Percentiles rank a stretch among this genome's conserved stretches.
These are phyloP conservation scores for Filobasidium wieringae DNA, from an alignment of 768 basidiomycete genomes.

Conservation along the genomic window DNA sequence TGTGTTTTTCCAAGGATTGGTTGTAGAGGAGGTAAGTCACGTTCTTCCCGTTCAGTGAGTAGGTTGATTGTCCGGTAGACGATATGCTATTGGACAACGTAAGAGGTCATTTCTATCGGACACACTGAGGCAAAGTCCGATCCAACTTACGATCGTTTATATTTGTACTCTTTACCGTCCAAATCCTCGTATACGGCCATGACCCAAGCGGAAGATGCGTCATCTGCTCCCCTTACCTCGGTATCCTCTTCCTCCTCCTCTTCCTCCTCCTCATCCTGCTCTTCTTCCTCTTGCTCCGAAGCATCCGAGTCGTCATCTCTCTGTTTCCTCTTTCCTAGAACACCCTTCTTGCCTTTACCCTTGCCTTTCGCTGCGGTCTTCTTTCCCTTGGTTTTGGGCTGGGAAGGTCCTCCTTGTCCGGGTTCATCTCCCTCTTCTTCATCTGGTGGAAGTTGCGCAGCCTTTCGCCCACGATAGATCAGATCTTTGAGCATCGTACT, in stretches of 20 bases:
- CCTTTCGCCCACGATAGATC: constrained; percentile 73
- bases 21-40: constrained; percentile 87
- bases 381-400: constrained; percentile 1
- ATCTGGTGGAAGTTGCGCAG: constrained; percentile 39
- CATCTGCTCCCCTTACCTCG: constrained; percentile 58
- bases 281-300: constrained; percentile 34
- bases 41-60: constrained; percentile 65
- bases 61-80: constrained; percentile 75
- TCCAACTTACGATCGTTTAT: constrained; percentile 72
- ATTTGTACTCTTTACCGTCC: constrained; percentile 69
- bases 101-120: neutral
- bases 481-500: constrained; percentile 90
- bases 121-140: neutral
- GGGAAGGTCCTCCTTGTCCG: neutral
- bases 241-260: constrained; percentile 43
- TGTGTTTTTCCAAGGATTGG: constrained; percentile 69
- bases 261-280: constrained; percentile 44
- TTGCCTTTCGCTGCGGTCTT: neutral
- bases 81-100: constrained; percentile 54
- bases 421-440: constrained; percentile 15
- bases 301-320: constrained; percentile 10
- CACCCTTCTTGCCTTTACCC: neutral
- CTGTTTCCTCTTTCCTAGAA: constrained; percentile 16
- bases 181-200: constrained; percentile 75
- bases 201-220: constrained; percentile 90